Evolutionary conservation across 2,329 filamentous ascomycete species (phyloP).

Genomic region (Epichloe gansuensis): DNA sequence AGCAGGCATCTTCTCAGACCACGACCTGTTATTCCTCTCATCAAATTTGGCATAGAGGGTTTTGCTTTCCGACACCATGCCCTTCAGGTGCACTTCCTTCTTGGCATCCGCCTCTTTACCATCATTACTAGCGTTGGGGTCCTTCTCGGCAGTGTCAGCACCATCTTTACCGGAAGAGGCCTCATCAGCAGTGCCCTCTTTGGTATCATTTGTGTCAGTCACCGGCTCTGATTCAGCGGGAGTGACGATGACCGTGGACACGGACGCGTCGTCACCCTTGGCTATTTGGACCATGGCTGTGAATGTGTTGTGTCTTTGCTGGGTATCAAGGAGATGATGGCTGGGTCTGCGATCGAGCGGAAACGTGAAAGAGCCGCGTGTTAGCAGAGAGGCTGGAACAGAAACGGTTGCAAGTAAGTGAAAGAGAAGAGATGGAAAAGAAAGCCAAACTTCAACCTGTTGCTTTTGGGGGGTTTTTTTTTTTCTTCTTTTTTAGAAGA

Average conservation of each 20-base stretch:
- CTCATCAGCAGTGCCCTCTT: neutral
- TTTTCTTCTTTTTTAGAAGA: too few species aligned
- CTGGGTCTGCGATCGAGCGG: too few species aligned
- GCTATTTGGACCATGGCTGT: neutral
- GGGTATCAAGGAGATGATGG: too few species aligned
- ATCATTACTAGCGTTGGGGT: neutral
- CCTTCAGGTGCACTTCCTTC: slow-evolving; percentile 17
- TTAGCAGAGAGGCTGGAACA: too few species aligned
- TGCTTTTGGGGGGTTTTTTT: too few species aligned
- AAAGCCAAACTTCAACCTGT: too few species aligned
- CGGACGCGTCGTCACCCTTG: neutral
- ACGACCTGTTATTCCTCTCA: slow-evolving; percentile 35
- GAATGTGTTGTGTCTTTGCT: neutral
- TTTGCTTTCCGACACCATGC: slow-evolving; percentile 26
- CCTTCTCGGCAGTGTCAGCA: neutral
- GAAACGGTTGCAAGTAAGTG: too few species aligned
- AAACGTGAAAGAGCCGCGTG: too few species aligned
- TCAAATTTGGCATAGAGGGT: slow-evolving; percentile 33
- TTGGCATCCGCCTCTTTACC: slow-evolving; percentile 3
- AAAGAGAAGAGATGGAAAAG: too few species aligned
- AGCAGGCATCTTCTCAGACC: slow-evolving; percentile 42
- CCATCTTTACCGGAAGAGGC: neutral
- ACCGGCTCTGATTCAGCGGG: neutral
- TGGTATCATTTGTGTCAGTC: neutral
- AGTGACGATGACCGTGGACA: neutral